Base-by-base conservation (phyloP, 1,139 yeast species). In the Candida sanyaensis region DNA sequence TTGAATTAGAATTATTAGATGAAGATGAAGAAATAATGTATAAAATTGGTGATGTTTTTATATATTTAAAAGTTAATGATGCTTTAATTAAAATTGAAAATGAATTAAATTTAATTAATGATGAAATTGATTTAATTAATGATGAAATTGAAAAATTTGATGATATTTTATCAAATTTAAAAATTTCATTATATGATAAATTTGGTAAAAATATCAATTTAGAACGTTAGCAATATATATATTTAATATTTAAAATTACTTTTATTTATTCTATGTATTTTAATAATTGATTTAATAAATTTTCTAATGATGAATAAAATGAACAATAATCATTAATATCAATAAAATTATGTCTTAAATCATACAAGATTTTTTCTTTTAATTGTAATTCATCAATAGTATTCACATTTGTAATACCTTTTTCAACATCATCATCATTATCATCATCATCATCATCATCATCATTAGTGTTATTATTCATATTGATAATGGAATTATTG, bases 131-230 rank as follows among this genome's bases (percentile, higher is more conserved):
- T 1, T 60, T 59, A 2, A 57, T 80, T 24, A 84, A 83, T 42
- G 58, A 64, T 1, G 62, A 75, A 51, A 74, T 88, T 43, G 81
- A 75, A 1, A 72, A 64, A 0, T 71, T 84, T 37, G 85, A 83
- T 50, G 75, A 71, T 4, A 72, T 79, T 52, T 76, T 92, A 68
- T 66, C 65, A 8, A 77, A 66, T 33, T 77, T 92, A 57, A 93
- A 92, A 69, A 77, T 80, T 31, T 75, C 74, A n/a, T 73, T 93
- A 50, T 93, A 93, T 62, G 89, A 90, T 13, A 91, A 89, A 65
- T 93, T 93, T 63, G 99, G 99, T 34, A 82, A 82, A 56, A 85
- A 91, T 52, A 93, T 93, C 62, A 92, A 92, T 63, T 73, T 93
- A 44, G 99, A 93, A 60, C 75, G n/a, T n/a, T n/a, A n/a, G n/a